Conservation (phyloP, 1,139 yeast genomes). For the Arxiozyma telluris region DNA sequence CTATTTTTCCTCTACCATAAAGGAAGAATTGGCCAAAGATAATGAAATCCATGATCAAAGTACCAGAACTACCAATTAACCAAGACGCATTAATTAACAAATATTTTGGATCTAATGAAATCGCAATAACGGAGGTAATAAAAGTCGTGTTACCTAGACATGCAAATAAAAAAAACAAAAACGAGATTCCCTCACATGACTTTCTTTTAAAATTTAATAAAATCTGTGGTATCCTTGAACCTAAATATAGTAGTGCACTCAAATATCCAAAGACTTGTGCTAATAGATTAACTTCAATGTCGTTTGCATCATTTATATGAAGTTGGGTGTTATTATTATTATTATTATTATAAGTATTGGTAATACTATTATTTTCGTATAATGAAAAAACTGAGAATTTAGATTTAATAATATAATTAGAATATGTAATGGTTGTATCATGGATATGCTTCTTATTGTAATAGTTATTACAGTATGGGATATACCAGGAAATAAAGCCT, state of each 20-base stretch:
- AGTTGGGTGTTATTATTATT: too few species aligned
- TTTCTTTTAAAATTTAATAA: conserved; percentile 71
- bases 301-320: background rate
- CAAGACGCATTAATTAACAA: conserved; percentile 78
- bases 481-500: conserved; percentile 81
- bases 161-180: conserved; percentile 85
- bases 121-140: conserved; percentile 72
- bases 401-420: conserved; percentile 18
- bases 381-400: background rate
- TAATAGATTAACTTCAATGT: conserved; percentile 3
- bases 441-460: background rate
- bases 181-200: conserved; percentile 88
- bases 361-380: background rate
- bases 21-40: conserved; percentile 56
- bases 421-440: conserved; percentile 5
- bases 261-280: conserved; percentile 91
- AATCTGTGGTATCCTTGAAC: conserved; percentile 86
- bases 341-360: too few species aligned
- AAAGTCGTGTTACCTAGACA: conserved; percentile 87
- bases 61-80: conserved; percentile 89
- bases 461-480: conserved; percentile 40
- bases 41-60: conserved; percentile 71
- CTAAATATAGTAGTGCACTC: conserved; percentile 76
- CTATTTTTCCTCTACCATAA: conserved; percentile 1
- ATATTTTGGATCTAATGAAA: conserved; percentile 62